Conservation (phyloP, 768 basidiomycete genomes). For the Suillus decipiens region DNA sequence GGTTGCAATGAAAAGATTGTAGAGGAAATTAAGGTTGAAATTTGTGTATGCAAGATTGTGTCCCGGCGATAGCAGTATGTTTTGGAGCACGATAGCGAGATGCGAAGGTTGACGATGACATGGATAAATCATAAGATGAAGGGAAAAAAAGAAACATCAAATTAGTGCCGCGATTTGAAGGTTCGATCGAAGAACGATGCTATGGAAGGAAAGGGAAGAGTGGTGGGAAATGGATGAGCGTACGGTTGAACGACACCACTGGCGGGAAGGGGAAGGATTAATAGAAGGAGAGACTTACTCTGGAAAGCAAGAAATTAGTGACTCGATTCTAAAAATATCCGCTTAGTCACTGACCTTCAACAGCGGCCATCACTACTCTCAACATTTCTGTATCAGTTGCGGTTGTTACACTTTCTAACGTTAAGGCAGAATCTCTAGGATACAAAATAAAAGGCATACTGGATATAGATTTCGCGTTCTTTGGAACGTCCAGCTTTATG, state of each 20-base stretch:
- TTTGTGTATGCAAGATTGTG: conserved; percentile 5
- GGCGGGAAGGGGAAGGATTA: conserved; percentile 26
- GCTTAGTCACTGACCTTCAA: conserved; percentile 69
- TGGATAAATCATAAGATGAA: conserved; percentile 16
- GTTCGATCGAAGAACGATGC: conserved; percentile 41
- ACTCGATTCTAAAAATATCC: conserved; percentile 13
- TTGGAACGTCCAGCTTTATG: conserved; percentile 84
- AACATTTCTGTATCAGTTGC: conserved; percentile 89
- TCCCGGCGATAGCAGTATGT: conserved; percentile 12
- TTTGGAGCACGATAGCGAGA: conserved; percentile 13
- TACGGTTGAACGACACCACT: conserved; percentile 23
- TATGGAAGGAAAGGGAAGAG: conserved; percentile 23
- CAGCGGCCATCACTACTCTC: conserved; percentile 92
- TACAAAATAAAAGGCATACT: conserved; percentile 55
- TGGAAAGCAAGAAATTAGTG: conserved; percentile 31
- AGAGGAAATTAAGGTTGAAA: conserved; percentile 1
- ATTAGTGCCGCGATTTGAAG: conserved; percentile 36
- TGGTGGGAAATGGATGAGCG: conserved; percentile 29
- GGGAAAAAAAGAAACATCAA: conserved; percentile 27
- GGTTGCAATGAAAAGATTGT: conserved; percentile 1
- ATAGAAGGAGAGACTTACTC: conserved; percentile 60
- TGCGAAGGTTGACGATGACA: conserved; percentile 11
- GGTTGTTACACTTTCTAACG: conserved; percentile 67
- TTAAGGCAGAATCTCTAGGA: conserved; percentile 13
- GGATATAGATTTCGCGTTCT: conserved; percentile 90